Percentiles rank a stretch among this genome's conserved stretches.
These are phyloP conservation scores for Pharus latifolius DNA, from an alignment of 176 grass and related monocot species.

Conservation along the genomic window DNA sequence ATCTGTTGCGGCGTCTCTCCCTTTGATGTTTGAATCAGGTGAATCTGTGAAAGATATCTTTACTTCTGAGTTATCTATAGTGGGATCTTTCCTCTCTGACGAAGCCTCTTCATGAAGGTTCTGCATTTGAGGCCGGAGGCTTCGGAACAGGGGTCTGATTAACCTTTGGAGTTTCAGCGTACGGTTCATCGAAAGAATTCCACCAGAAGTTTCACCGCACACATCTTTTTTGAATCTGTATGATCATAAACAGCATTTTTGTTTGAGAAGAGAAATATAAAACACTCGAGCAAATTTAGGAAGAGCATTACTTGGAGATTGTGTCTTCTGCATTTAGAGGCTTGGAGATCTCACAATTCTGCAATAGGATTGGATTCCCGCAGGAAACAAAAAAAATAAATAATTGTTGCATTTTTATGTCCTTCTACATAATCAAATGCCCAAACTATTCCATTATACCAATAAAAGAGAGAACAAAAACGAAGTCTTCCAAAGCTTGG, in stretches of 20 bases:
- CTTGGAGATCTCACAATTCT: constrained; percentile 4
- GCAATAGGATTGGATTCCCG: constrained; percentile 23
- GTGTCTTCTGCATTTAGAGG: constrained; percentile 6
- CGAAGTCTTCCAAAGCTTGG: too few relatives aligned
- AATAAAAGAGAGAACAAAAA: too few relatives aligned
- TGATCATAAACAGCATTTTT: background rate
- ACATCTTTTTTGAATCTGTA: constrained; percentile 19
- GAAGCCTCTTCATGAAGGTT: constrained; percentile 11
- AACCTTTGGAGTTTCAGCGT: constrained; percentile 30
- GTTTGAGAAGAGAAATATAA: background rate
- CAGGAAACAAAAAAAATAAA: background rate
- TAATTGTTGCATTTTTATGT: background rate
- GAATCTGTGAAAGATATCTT: constrained; percentile 8
- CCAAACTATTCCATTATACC: too few relatives aligned
- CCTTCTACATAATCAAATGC: background rate
- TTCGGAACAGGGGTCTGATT: background rate
- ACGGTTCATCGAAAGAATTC: constrained; percentile 7
- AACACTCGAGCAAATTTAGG: background rate
- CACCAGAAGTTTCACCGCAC: background rate
- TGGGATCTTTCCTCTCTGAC: background rate
- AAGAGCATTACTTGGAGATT: constrained; percentile 20
- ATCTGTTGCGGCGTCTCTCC: constrained; percentile 1
- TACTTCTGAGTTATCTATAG: background rate
- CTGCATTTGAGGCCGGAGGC: background rate
- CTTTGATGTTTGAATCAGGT: background rate